phyloP scores from a whole-genome alignment of 495 filamentous ascomycete genomes.

The Aspergillus sclerotioniger region DNA sequence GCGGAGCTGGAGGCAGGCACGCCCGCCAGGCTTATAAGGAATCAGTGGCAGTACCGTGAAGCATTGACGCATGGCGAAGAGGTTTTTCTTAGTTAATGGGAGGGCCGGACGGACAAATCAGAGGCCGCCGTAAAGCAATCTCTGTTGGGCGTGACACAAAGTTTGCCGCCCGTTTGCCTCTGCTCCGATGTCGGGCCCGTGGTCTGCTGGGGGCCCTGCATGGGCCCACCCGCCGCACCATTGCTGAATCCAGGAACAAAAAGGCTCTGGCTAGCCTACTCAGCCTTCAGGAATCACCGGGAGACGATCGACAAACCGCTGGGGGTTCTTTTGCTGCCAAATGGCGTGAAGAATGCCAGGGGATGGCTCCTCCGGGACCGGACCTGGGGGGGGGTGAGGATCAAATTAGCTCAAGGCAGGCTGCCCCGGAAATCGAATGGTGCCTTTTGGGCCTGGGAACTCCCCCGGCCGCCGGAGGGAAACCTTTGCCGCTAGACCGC shows the following conservation, averaged over 20 bases:
- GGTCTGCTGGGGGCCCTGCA: background rate
- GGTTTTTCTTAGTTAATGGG: constrained; percentile 7
- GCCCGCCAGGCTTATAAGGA: background rate
- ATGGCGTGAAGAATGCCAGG: too few species aligned
- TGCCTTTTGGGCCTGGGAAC: too few species aligned
- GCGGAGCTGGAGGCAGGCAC: too few species aligned
- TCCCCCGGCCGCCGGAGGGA: too few species aligned
- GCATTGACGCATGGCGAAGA: background rate
- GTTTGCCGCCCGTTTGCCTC: background rate
- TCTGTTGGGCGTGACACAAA: constrained; percentile 4
- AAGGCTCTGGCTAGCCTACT: background rate
- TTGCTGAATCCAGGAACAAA: background rate
- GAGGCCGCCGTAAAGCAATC: background rate
- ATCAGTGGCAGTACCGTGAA: background rate
- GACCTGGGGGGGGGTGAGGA: too few species aligned
- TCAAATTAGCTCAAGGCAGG: too few species aligned
- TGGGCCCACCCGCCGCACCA: background rate
- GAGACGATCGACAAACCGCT: too few species aligned
- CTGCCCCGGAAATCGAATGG: too few species aligned
- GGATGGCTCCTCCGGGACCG: too few species aligned
- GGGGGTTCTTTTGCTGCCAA: too few species aligned
- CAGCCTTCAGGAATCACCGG: too few species aligned
- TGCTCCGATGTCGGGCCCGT: constrained; percentile 1
- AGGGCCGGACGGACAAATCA: background rate
- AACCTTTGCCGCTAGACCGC: too few species aligned